phyloP scores from a whole-genome alignment of 1,139 yeast species.

The Debaryomyces singareniensis region DNA sequence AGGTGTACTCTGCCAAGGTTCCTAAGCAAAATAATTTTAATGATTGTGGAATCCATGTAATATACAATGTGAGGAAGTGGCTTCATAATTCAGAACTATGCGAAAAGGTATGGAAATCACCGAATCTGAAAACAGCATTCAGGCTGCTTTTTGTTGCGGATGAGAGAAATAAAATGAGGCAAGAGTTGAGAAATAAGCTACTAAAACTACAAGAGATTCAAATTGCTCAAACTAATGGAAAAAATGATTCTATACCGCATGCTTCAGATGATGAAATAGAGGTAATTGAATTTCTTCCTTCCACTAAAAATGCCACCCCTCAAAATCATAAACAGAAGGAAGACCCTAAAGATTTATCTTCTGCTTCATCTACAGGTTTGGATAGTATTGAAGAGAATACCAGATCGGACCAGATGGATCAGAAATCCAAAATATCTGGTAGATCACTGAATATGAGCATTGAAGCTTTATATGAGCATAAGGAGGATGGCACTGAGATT shows the following conservation, averaged over 20 bases:
- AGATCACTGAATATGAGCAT: neutral
- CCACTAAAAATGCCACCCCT: neutral
- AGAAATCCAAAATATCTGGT: neutral
- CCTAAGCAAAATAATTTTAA: conserved; percentile 86
- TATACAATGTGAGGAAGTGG: conserved; percentile 69
- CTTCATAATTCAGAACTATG: conserved; percentile 46
- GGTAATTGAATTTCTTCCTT: conserved; percentile 11
- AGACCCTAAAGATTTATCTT: neutral
- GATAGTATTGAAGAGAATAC: neutral
- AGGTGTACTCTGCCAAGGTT: conserved; percentile 48
- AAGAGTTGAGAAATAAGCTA: conserved; percentile 21
- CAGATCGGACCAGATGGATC: too few relatives aligned
- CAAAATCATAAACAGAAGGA: neutral
- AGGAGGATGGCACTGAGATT: neutral
- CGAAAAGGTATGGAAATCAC: conserved; percentile 43
- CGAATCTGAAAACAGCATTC: conserved; percentile 13
- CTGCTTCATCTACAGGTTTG: neutral
- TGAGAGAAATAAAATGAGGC: conserved; percentile 29
- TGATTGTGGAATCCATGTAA: conserved; percentile 93
- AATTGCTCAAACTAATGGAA: conserved; percentile 2
- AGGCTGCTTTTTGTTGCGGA: conserved; percentile 19
- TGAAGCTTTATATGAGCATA: too few relatives aligned
- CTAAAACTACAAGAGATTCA: conserved; percentile 20
- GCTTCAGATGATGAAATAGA: conserved; percentile 16
- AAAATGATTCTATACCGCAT: conserved; percentile 1